Evolutionary conservation across 177 flowering plant species (phyloP).

Genomic region (Vitis hybrid): DNA sequence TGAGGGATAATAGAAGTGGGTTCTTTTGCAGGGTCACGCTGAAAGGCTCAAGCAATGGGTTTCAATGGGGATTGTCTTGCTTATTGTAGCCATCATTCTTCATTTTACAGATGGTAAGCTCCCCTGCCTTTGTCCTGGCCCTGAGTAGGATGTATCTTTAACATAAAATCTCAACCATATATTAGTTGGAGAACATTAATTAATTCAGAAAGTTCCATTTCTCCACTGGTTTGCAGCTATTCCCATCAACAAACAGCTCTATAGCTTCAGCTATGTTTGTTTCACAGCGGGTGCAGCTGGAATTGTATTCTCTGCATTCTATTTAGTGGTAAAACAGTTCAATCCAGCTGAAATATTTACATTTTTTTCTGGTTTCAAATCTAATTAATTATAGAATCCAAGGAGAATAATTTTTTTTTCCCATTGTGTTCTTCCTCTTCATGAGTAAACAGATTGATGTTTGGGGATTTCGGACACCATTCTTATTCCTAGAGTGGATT

Average conservation of each 20-base stretch:
- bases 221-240: conserved; percentile 47
- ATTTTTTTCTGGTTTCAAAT: no score
- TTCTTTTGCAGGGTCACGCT: conserved; percentile 44
- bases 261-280: conserved; percentile 80
- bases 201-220: neutral
- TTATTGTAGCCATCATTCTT: conserved; percentile 53
- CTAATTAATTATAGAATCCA: no score
- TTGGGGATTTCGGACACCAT: conserved; percentile 55
- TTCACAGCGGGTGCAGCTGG: conserved; percentile 86
- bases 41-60: conserved; percentile 86
- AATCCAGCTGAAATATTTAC: neutral
- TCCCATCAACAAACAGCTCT: conserved; percentile 79
- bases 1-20: neutral
- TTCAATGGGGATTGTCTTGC: conserved; percentile 49
- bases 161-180: neutral
- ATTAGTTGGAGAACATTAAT: neutral
- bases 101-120: conserved; percentile 73
- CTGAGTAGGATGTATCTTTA: no score
- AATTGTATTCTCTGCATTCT: conserved; percentile 62
- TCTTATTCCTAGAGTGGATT: conserved; percentile 75
- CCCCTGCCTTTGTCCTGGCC: neutral
- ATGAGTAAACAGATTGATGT: conserved; percentile 60
- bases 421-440: neutral
- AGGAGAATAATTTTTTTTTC: neutral
- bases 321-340: conserved; percentile 46